Evolutionary conservation across 805 yeast genomes (phyloP).

Genomic region (Millerozyma miso): DNA sequence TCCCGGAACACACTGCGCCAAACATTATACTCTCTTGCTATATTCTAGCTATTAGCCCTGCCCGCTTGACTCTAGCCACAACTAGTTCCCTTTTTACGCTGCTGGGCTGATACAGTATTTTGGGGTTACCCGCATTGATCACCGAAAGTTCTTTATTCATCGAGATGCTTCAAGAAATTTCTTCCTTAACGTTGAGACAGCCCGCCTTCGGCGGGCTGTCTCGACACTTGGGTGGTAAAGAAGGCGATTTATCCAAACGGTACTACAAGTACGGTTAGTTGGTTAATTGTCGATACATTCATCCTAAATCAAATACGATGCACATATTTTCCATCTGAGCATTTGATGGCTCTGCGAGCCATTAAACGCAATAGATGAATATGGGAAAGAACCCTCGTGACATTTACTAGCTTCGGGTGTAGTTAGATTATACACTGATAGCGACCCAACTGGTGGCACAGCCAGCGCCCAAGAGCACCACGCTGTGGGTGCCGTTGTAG

Average conservation of each 20-base stretch:
- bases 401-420: slow-evolving; percentile 32
- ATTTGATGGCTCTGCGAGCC: slow-evolving; percentile 10
- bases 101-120: too few relatives aligned
- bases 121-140: too few relatives aligned
- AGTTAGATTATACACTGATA: slow-evolving; percentile 3
- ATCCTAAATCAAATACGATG: slow-evolving; percentile 61
- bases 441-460: slow-evolving; percentile 68
- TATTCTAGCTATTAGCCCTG: not conserved
- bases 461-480: slow-evolving; percentile 48
- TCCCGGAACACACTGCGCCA: slow-evolving; percentile 73
- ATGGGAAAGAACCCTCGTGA: slow-evolving; percentile 74
- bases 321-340: slow-evolving; percentile 80
- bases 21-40: slow-evolving; percentile 42
- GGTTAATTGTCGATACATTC: slow-evolving; percentile 47
- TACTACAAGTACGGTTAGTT: not conserved
- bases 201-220: not conserved
- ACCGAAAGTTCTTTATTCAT: not conserved
- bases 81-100: too few relatives aligned
- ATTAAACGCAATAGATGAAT: slow-evolving; percentile 54
- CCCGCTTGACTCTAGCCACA: too few relatives aligned
- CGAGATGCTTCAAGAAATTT: not conserved
- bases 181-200: not conserved
- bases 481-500: slow-evolving; percentile 17
- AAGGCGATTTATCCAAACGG: slow-evolving; percentile 5
- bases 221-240: slow-evolving; percentile 9